These are phyloP conservation scores for Monilinia fructicola DNA, from an alignment of 2,329 filamentous ascomycete species.

Conservation along the genomic window DNA sequence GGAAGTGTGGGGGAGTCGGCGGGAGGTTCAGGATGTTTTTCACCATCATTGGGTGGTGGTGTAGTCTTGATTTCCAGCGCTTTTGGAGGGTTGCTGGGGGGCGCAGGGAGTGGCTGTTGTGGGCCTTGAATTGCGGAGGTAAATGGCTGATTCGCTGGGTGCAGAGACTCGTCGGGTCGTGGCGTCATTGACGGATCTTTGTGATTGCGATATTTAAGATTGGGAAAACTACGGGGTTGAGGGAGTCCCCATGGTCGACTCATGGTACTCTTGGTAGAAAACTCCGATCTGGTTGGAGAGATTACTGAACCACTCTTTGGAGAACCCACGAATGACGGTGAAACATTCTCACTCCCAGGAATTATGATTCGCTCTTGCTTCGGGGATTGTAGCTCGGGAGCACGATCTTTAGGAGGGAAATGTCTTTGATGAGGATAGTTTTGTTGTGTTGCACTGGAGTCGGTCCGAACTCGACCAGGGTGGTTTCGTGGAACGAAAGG, in stretches of 20 bases:
- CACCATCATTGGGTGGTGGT: slow-evolving; percentile 15
- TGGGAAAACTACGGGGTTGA: slow-evolving; percentile 31
- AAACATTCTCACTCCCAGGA: slow-evolving; percentile 28
- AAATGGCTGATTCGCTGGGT: slow-evolving; percentile 33
- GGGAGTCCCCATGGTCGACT: slow-evolving; percentile 19
- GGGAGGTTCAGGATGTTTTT: slow-evolving; percentile 24
- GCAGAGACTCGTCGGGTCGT: slow-evolving; percentile 37
- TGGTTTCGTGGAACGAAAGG: slow-evolving; percentile 34
- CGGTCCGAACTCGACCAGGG: slow-evolving; percentile 46
- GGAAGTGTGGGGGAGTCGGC: slow-evolving; percentile 75
- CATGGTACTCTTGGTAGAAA: slow-evolving; percentile 22
- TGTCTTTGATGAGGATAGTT: slow-evolving; percentile 51
- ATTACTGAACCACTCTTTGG: slow-evolving; percentile 29
- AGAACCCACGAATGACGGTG: slow-evolving; percentile 36
- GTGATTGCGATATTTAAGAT: slow-evolving; percentile 33
- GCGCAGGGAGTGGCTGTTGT: slow-evolving; percentile 12
- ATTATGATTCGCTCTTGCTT: slow-evolving; percentile 24
- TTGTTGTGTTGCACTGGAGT: slow-evolving; percentile 47
- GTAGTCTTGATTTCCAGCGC: slow-evolving; percentile 20
- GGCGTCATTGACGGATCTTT: slow-evolving; percentile 33
- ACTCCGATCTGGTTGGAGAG: slow-evolving; percentile 25
- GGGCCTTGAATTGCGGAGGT: background rate
- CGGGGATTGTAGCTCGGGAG: slow-evolving; percentile 27
- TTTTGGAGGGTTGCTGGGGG: background rate
- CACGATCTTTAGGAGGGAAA: slow-evolving; percentile 35